These are phyloP conservation scores for Leptographium lundbergii DNA, from an alignment of 2,329 filamentous ascomycete species.

Conservation along the genomic window DNA sequence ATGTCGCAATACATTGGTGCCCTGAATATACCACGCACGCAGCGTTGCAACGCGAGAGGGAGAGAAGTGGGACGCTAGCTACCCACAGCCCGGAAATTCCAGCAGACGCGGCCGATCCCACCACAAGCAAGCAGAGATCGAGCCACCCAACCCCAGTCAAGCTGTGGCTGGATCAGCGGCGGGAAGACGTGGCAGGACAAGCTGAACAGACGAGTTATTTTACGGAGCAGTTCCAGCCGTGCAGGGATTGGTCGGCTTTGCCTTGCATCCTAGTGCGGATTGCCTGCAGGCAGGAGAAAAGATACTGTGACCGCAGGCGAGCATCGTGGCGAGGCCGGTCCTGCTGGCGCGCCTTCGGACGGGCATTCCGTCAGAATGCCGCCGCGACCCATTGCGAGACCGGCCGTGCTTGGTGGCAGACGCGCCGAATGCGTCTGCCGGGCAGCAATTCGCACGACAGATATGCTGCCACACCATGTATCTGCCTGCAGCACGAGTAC, in stretches of 20 bases:
- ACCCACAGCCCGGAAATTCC: background rate
- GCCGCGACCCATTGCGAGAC: background rate
- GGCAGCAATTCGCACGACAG: background rate
- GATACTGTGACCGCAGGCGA: background rate
- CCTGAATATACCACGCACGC: background rate
- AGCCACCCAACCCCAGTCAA: background rate
- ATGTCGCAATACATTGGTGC: background rate
- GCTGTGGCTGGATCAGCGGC: background rate
- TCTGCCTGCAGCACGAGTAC: background rate
- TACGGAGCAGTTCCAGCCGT: background rate
- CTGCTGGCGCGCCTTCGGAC: background rate
- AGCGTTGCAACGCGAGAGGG: background rate
- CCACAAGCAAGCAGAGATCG: background rate
- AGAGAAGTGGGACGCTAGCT: background rate
- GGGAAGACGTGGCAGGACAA: background rate
- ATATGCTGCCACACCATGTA: background rate
- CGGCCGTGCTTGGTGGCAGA: background rate
- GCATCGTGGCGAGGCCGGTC: background rate
- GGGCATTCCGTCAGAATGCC: background rate
- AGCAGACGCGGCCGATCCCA: background rate
- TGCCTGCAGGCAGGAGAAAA: background rate
- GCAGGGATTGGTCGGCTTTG: background rate
- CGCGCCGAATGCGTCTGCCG: background rate
- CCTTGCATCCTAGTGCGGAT: background rate
- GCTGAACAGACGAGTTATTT: background rate